phyloP scores from a whole-genome alignment of 148 eudicot genomes.

The Fallopia convolvulus region DNA sequence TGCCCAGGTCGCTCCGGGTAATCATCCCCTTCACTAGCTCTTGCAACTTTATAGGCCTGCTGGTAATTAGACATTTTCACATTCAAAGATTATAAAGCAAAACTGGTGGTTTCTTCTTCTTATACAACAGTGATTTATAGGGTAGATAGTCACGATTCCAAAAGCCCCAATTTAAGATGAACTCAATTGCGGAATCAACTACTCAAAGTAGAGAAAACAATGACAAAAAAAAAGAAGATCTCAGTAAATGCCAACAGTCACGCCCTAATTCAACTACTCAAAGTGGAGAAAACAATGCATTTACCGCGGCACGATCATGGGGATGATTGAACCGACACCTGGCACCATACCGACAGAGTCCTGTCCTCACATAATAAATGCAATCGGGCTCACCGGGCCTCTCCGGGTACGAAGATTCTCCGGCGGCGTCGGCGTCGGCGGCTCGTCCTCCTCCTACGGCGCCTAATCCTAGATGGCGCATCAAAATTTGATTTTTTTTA shows the following conservation, averaged over 20 bases:
- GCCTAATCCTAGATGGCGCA: conserved; percentile 50
- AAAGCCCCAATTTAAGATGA: background rate
- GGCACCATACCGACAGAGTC: conserved; percentile 58
- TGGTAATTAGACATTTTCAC: conserved; percentile 14
- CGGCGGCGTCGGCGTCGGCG: background rate
- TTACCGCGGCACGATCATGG: conserved; percentile 9
- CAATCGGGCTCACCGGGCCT: conserved; percentile 70
- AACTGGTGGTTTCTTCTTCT: background rate
- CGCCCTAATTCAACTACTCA: background rate
- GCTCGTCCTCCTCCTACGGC: conserved; percentile 7
- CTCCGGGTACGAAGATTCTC: conserved; percentile 33
- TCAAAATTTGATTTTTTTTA: conserved; percentile 1
- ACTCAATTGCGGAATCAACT: background rate
- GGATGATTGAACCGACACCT: conserved; percentile 75
- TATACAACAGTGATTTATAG: conserved; percentile 2
- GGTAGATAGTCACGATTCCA: background rate
- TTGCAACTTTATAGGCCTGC: conserved; percentile 50
- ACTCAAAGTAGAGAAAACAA: no score
- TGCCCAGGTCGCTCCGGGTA: conserved; percentile 83
- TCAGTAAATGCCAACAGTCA: conserved; percentile 1
- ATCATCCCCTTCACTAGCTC: conserved; percentile 50
- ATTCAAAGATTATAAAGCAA: background rate
- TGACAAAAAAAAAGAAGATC: background rate
- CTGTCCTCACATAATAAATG: conserved; percentile 43
- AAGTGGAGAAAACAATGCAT: background rate